phyloP scores from a whole-genome alignment of 1,284 basidiomycete species.

The Butyriboletus appendiculatus region DNA sequence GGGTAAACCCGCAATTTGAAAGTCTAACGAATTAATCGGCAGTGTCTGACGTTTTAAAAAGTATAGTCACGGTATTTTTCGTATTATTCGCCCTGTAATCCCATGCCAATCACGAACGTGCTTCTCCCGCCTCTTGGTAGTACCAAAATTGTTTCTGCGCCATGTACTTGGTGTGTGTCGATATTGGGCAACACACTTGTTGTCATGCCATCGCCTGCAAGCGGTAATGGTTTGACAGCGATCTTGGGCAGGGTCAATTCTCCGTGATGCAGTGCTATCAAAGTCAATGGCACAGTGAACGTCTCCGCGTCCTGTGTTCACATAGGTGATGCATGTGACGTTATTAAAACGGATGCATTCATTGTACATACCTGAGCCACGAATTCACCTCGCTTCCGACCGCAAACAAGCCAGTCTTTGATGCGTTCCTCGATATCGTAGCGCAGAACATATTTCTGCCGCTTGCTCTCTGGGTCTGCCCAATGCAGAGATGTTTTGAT shows the following conservation, averaged over 20 bases:
- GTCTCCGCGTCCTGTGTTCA: conserved; percentile 55
- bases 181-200: conserved; percentile 59
- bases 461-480: conserved; percentile 50
- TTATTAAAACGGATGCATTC: neutral
- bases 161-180: conserved; percentile 76
- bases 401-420: conserved; percentile 82
- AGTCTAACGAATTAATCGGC: neutral
- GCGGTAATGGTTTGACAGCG: conserved; percentile 58
- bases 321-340: conserved; percentile 5
- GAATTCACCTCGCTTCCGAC: conserved; percentile 78
- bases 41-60: neutral
- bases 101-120: conserved; percentile 78
- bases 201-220: conserved; percentile 51
- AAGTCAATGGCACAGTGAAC: conserved; percentile 59
- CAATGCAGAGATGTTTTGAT: conserved; percentile 76
- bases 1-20: conserved; percentile 29
- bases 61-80: neutral
- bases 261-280: conserved; percentile 80
- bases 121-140: conserved; percentile 76
- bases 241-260: conserved; percentile 71
- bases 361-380: conserved; percentile 53
- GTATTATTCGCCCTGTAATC: conserved; percentile 32
- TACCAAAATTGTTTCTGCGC: conserved; percentile 72
- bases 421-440: conserved; percentile 78
- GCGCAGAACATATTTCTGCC: conserved; percentile 54